Base-by-base conservation (phyloP, 179 eudicot genomes). In the Silene vulgaris region DNA sequence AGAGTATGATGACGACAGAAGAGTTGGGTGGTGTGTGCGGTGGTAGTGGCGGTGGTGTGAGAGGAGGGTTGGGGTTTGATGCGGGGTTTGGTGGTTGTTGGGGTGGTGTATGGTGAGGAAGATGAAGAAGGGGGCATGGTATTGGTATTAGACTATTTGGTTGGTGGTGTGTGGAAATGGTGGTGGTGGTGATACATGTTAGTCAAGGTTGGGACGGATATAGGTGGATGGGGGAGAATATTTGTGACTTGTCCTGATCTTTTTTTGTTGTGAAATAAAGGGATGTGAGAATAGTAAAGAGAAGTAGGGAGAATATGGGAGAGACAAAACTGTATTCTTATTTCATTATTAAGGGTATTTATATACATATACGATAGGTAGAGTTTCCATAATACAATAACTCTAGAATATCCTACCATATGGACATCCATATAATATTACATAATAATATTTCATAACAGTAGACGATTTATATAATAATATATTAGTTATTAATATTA, bases 1-100 rank as follows among this genome's bases (percentile, higher is more conserved):
- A 89, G 87, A 67, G 90, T 85, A 86, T 91, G 94, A 17, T 82
- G 82, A 1, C 67, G 84, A 80, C 73, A 85, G 64, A 71, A 75
- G 74, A 52, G 48, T 40, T 40, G 84, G 23, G 77, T 19, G 54
- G 80, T 75, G 54, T 40, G 79, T 63, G 76, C 69, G 9, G 79
- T 17, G 59, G 70, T 64, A 35, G 86, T 43, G 67, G 52, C 45
- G 80, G 76, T 74, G 72, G 74, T 48, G 78, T 74, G 11, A 68
- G 77, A 21, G 71, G 74, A 29, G 73, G 80, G 81, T 2, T 32
- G 81, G 71, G 80, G n/a, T 7, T 74, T 14, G 65, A 17, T 67
- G 20, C 79, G 71, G 78, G 81, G 79, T 79, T 78, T 81, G 75
- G 83, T 52, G 72, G 84, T 72, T 56, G 83, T 65, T 62, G 81